Evolutionary conservation across 2,329 filamentous ascomycete genomes (phyloP), one percentile per base, ranked within the genome.

Genomic region (Didymella keratinophila): DNA sequence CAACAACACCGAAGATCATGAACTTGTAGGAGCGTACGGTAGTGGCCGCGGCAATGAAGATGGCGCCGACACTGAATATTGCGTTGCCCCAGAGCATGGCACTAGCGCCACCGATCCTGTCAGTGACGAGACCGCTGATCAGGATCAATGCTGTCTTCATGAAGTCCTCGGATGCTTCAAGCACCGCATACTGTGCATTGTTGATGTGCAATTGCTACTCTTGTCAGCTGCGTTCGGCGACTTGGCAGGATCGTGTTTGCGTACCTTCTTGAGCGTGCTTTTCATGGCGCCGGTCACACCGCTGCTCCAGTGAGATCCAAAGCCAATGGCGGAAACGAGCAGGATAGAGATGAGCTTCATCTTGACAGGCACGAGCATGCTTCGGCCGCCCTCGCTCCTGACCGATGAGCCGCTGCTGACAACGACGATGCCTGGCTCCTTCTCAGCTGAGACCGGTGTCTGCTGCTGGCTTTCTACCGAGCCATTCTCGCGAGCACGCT

Each of bases 221-320:
- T 14, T n/a, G 36, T 57, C 27, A 61, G 52, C 27, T 42, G 46
- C 16, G n/a, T n/a, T 28, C 21, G 36, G 18, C 11, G 10, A 23
- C n/a, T 25, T 32, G 11, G 41, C 8, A 9, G 4, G 3, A 11
- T 27, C 1, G 10, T 43, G 49, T 11, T 25, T 5, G 28, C 32
- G 5, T 52, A 61, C 65, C 79, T 86, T 87, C 62, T 88, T 87
- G 25, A 88, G 70, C 0, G 84, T 87, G 18, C 78, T 84, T 68
- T 88, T 87, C 80, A 87, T 83, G 1, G 86, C 85, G 10, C 83
- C 82, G 0, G 84, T 87, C 1, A 87, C 83, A 1, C 85, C 84
- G n/a, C 79, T 79, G 61, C 84, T 86, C 85, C 85, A 87, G 21
- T 83, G 81, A 0, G 83, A 84, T 0, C 85, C 85, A 64, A 87